Evolutionary conservation across 805 yeast genomes (phyloP).

Genomic region (Ogataea kodamae): DNA sequence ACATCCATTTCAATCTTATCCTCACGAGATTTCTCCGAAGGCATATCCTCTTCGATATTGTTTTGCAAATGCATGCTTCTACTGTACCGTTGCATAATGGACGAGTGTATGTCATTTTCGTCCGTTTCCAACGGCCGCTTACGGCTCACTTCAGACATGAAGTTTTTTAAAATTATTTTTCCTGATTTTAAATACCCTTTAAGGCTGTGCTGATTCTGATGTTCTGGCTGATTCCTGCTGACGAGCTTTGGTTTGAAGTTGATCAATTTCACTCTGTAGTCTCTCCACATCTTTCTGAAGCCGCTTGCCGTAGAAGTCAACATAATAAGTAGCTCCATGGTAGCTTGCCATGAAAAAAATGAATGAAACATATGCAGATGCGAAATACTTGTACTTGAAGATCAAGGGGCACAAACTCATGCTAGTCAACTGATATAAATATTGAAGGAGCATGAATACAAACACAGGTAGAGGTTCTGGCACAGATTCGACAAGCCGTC

Average conservation of each 20-base stretch:
- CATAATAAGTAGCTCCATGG: conserved; percentile 93
- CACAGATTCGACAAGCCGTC: conserved; percentile 72
- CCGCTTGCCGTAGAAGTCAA: conserved; percentile 87
- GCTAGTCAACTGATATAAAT: conserved; percentile 77
- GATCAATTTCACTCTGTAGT: conserved; percentile 67
- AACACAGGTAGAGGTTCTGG: conserved; percentile 86
- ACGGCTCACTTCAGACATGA: conserved; percentile 6
- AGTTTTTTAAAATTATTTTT: not conserved
- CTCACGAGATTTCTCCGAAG: conserved; percentile 20
- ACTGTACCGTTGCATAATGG: conserved; percentile 53
- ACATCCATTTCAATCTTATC: conserved; percentile 40
- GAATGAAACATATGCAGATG: conserved; percentile 60
- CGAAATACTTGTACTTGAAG: conserved; percentile 65
- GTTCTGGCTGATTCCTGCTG: conserved; percentile 5
- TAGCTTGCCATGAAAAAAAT: conserved; percentile 81
- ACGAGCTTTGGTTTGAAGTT: conserved; percentile 42
- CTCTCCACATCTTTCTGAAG: conserved; percentile 80
- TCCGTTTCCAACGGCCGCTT: conserved; percentile 7
- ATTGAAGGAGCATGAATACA: conserved; percentile 84
- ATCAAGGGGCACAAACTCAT: conserved; percentile 91
- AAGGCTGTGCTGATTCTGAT: conserved; percentile 4
- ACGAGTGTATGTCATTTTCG: conserved; percentile 34
- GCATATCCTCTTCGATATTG: conserved; percentile 16
- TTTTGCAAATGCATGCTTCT: conserved; percentile 34
- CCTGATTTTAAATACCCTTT: too few relatives aligned